A percentile compares a stretch with the other conserved stretches of the same genome.
Evolutionary conservation across 225 moss, liverwort and hornwort species (phyloP).

Genomic region (Polytrichum commune): DNA sequence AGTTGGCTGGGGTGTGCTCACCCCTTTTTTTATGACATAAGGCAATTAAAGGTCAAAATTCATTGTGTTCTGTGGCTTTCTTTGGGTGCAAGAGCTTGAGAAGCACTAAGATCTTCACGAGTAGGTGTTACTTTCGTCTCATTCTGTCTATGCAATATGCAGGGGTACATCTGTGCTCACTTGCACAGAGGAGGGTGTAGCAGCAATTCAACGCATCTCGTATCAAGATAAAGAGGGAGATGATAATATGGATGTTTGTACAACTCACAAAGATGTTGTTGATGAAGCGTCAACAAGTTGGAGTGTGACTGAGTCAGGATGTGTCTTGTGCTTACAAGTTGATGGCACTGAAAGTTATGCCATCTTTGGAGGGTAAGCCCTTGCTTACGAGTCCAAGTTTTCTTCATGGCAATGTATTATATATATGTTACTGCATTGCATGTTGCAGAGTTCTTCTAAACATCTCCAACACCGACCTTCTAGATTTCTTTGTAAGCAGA

Average conservation of each 20-base stretch:
- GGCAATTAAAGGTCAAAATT: too few relatives aligned
- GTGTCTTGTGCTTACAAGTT: constrained; percentile 68
- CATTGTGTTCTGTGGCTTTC: too few relatives aligned
- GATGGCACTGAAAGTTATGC: constrained; percentile 68
- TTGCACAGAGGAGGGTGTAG: constrained; percentile 81
- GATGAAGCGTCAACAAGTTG: constrained; percentile 35
- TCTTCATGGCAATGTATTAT: background rate
- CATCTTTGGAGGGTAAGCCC: constrained; percentile 70
- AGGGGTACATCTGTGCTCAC: constrained; percentile 69
- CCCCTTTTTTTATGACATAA: too few relatives aligned
- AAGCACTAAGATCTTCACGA: background rate
- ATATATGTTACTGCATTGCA: background rate
- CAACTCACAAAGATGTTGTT: constrained; percentile 19
- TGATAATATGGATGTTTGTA: constrained; percentile 43
- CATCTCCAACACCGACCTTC: background rate
- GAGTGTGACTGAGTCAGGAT: constrained; percentile 72
- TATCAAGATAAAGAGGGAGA: constrained; percentile 25
- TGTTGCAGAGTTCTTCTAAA: background rate
- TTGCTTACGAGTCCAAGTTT: background rate
- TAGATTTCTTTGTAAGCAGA: background rate
- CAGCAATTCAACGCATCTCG: constrained; percentile 62
- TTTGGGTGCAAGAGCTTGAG: background rate
- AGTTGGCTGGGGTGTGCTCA: too few relatives aligned
- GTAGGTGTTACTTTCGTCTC: background rate
- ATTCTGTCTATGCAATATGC: background rate